These are phyloP conservation scores for Saccharum hybrid DNA, from an alignment of 202 grass and related monocot species.

Conservation along the genomic window DNA sequence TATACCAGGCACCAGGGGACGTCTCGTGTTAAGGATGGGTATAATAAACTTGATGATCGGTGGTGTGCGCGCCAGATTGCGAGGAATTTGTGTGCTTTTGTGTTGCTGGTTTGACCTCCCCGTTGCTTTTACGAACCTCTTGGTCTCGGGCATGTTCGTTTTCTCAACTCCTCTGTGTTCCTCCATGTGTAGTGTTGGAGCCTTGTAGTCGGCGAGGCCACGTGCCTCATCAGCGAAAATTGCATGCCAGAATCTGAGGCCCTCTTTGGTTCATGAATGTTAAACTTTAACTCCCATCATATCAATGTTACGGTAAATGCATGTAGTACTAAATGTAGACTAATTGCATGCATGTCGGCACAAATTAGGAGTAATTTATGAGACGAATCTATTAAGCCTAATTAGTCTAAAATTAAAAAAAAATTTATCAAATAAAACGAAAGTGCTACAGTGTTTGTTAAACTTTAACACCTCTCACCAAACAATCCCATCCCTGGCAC, in stretches of 20 bases:
- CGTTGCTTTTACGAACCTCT: not conserved
- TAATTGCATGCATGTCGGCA: no score
- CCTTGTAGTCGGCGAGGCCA: not conserved
- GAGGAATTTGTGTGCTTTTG: not conserved
- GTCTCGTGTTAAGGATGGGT: conserved; percentile 22
- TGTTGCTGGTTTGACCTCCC: conserved; percentile 26
- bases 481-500: not conserved
- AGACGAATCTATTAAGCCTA: no score
- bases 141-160: not conserved
- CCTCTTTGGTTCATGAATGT: no score
- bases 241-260: not conserved
- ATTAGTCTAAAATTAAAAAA: no score
- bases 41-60: not conserved
- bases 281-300: no score
- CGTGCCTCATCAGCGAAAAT: conserved; percentile 10
- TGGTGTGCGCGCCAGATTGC: conserved; percentile 8
- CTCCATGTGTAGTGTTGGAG: conserved; percentile 12
- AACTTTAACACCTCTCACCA: no score
- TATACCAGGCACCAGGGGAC: conserved; percentile 17
- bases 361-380: no score
- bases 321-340: no score
- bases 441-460: no score
- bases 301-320: no score
- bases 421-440: no score
- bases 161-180: not conserved